Conservation (phyloP, 345 rosid genomes). For the Salix udensis region DNA sequence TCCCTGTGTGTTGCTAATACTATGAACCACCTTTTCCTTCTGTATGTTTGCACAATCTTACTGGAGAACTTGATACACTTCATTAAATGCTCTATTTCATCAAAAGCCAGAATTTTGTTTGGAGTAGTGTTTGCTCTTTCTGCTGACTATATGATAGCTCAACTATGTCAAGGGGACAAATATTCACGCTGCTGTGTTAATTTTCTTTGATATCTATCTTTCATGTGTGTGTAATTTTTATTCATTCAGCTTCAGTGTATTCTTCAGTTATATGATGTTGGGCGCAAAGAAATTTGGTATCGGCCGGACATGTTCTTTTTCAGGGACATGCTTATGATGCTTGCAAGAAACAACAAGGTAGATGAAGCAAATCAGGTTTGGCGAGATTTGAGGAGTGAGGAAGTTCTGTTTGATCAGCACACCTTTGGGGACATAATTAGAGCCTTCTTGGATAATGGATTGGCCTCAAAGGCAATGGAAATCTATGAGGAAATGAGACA, state of each 20-base stretch:
- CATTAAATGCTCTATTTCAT: background rate
- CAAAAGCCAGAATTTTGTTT: background rate
- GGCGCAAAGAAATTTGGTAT: conserved; percentile 89
- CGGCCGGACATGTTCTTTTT: conserved; percentile 87
- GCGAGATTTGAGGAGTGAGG: conserved; percentile 77
- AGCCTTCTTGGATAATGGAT: conserved; percentile 59
- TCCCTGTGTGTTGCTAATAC: background rate
- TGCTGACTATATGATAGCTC: background rate
- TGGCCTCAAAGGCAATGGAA: conserved; percentile 68
- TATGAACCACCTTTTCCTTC: background rate
- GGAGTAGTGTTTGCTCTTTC: background rate
- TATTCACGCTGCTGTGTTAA: background rate
- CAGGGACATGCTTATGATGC: conserved; percentile 94
- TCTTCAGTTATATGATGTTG: conserved; percentile 68
- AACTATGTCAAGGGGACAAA: background rate
- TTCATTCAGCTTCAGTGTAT: background rate
- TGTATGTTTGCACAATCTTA: background rate
- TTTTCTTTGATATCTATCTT: background rate
- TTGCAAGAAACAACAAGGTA: conserved; percentile 73
- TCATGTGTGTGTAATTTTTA: background rate
- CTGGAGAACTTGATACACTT: background rate
- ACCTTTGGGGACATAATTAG: conserved; percentile 80
- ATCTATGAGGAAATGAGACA: conserved; percentile 81
- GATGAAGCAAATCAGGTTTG: conserved; percentile 61
- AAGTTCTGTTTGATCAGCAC: conserved; percentile 84